Percentiles rank a stretch among this genome's conserved stretches.
Conservation (phyloP, 2,329 filamentous ascomycete species). For the Zymoseptoria tritici region DNA sequence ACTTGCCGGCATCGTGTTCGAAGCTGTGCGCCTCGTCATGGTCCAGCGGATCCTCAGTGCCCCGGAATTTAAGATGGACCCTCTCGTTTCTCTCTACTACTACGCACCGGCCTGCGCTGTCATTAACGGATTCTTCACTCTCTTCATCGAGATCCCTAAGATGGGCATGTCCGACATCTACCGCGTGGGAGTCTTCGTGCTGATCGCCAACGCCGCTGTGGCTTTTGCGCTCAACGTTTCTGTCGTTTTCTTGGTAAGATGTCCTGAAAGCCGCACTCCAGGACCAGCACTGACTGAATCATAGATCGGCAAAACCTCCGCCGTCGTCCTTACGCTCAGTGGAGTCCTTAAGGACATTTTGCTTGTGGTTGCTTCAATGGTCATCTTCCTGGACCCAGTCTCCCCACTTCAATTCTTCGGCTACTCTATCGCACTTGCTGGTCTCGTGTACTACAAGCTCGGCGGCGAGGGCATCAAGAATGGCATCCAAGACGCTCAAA, state of each 20-base stretch:
- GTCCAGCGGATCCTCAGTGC: conserved; percentile 75
- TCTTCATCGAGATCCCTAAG: conserved; percentile 65
- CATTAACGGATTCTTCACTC: conserved; percentile 69
- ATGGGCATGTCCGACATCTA: conserved; percentile 64
- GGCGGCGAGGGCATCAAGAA: conserved; percentile 65
- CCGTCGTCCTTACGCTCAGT: conserved; percentile 76
- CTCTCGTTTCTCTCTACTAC: conserved; percentile 84
- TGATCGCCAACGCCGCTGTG: conserved; percentile 68
- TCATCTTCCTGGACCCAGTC: conserved; percentile 72
- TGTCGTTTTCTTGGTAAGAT: conserved; percentile 72
- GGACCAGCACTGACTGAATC: conserved; percentile 3
- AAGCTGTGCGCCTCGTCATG: conserved; percentile 76
- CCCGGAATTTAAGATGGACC: conserved; percentile 86
- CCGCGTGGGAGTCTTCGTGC: conserved; percentile 63
- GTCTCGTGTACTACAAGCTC: conserved; percentile 82
- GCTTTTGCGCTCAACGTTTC: conserved; percentile 79
- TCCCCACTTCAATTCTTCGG: conserved; percentile 72
- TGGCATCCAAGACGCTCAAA: conserved; percentile 62
- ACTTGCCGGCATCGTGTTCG: conserved; percentile 69
- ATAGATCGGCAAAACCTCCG: conserved; percentile 81
- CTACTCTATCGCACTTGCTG: conserved; percentile 70
- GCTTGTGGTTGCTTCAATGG: conserved; percentile 69
- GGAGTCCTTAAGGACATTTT: conserved; percentile 85
- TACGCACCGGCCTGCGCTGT: conserved; percentile 76
- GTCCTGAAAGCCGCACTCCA: background rate